phyloP scores from a whole-genome alignment of 2,329 filamentous ascomycete species.

The Gnomoniopsis sp. region DNA sequence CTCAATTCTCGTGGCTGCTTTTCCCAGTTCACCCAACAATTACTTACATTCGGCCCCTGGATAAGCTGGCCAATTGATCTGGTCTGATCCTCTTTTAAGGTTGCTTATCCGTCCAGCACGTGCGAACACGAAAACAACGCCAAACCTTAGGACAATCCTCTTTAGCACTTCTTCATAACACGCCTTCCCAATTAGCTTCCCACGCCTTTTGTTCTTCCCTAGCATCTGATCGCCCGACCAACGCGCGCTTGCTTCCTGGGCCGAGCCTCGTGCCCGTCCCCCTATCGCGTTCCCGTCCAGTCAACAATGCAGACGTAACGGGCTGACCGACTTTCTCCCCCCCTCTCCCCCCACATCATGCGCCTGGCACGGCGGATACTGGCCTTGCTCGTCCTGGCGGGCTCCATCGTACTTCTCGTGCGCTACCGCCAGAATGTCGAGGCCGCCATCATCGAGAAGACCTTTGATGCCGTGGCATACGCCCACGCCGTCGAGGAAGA shows the following conservation, averaged over 20 bases:
- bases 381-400: slow-evolving; percentile 10
- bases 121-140: no score
- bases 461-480: slow-evolving; percentile 14
- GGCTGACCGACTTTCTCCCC: background rate
- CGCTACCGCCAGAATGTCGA: slow-evolving; percentile 17
- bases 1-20: no score
- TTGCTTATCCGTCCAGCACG: no score
- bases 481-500: slow-evolving; percentile 16
- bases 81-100: no score
- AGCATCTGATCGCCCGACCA: background rate
- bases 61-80: no score
- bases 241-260: background rate
- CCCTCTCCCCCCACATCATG: slow-evolving; percentile 5
- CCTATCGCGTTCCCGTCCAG: background rate
- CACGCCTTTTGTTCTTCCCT: no score
- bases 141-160: no score
- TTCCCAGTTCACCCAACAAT: no score
- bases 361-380: slow-evolving; percentile 15
- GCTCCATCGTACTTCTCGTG: slow-evolving; percentile 14
- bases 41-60: no score
- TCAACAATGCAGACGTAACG: slow-evolving; percentile 16
- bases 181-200: no score
- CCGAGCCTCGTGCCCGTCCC: background rate
- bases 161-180: no score
- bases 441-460: slow-evolving; percentile 16